Conservation (phyloP, 192 early-diverging fungal species). For the Podila epigama region DNA sequence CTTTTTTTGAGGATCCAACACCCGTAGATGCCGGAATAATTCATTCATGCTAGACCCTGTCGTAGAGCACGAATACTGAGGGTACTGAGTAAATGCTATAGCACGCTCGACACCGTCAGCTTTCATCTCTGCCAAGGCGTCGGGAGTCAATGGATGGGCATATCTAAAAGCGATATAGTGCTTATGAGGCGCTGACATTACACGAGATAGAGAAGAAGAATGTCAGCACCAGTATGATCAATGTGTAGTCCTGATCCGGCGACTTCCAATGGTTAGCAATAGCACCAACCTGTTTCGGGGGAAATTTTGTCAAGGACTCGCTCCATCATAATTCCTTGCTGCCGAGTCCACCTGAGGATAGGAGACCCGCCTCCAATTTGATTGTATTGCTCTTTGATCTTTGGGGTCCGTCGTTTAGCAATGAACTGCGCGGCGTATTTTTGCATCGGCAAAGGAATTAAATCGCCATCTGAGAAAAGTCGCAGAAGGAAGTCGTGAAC, state of each 20-base stretch:
- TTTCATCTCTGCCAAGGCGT: conserved; percentile 81
- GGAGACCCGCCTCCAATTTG: conserved; percentile 96
- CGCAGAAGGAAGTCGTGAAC: conserved; percentile 84
- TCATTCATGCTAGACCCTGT: conserved; percentile 94
- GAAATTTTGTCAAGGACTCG: conserved; percentile 74
- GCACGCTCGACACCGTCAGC: conserved; percentile 83
- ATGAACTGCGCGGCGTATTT: conserved; percentile 72
- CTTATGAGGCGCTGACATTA: conserved; percentile 78
- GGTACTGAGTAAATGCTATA: conserved; percentile 93
- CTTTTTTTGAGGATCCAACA: conserved; percentile 64
- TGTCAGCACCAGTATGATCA: background rate
- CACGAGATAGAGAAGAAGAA: background rate
- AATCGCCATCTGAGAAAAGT: conserved; percentile 91
- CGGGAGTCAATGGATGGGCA: conserved; percentile 77
- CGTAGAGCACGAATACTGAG: conserved; percentile 96
- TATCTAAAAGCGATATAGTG: conserved; percentile 95
- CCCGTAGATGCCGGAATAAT: conserved; percentile 70
- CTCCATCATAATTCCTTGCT: conserved; percentile 84
- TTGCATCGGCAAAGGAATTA: conserved; percentile 92
- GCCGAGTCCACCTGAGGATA: conserved; percentile 88
- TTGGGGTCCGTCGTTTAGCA: conserved; percentile 81
- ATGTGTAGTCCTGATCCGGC: too few relatives aligned
- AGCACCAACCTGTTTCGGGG: conserved; percentile 79
- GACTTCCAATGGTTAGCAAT: too few relatives aligned
- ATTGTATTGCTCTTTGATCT: conserved; percentile 89